Base-by-base conservation (phyloP, 495 filamentous ascomycete species). In the Pseudevernia furfuracea region DNA sequence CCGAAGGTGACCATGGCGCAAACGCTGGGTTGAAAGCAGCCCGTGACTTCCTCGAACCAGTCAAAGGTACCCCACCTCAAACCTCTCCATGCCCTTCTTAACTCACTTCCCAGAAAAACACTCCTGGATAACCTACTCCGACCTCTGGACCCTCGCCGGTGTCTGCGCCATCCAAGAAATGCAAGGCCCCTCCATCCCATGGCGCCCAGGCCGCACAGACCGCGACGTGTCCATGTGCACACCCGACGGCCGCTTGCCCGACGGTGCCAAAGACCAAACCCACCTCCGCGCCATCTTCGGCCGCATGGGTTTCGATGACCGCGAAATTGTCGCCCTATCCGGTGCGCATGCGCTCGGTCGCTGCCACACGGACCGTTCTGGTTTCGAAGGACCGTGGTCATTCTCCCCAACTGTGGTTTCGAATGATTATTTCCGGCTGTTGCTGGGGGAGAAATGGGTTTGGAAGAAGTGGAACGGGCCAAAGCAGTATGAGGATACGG, bases 301-400 rank as follows among this genome's bases (percentile, higher is more conserved):
- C 75, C 90, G 93, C 74, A 97, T 97, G 92, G 94, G 94, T 64
- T 98, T 98, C 83, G 87, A 95, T 76, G 94, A 98, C 79, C 88
- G 87, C 58, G 93, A 98, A 76, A 97, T 97, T 70, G 92, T 97
- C 38, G 94, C 94, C 37, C 81, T 98, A 64, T 78, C 79, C 37
- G 94, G 94, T 66, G 94, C 91, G 41, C 94, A 98, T 81, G 91
- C 94, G 25, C 82, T 98, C 15, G 94, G 94, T 52, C 87, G 94
- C 49, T 96, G 91, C 77, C 94, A 98, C 82, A 79, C 87, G 11
- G 87, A 95, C 76, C 90, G 93, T 66, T 88, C 83, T 68, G 94
- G 94, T 60, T 98, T 84, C 77, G 86, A 89, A 3, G 94, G 94
- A 1, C 94, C 93, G 46, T 98, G 94, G 94, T 90, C 91, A 70